These are phyloP conservation scores for Hirschfeldia incana DNA, from an alignment of 345 rosid species.

Conservation along the genomic window DNA sequence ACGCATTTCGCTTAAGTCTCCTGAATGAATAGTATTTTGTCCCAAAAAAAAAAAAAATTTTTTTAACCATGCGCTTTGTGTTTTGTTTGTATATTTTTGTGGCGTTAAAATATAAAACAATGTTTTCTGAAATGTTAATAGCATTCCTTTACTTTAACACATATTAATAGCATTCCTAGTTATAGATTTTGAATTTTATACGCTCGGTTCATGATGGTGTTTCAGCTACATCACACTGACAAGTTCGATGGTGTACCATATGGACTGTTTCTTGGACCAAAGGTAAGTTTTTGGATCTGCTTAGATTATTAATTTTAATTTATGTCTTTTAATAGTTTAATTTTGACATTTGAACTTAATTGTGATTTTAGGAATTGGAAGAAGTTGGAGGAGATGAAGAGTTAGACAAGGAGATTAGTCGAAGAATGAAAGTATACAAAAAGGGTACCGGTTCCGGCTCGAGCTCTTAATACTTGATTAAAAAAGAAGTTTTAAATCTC, in stretches of 20 bases:
- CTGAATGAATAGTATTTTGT: background rate
- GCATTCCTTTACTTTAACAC: no score
- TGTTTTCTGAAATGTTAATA: no score
- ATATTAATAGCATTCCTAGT: background rate
- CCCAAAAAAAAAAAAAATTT: no score
- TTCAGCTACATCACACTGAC: conserved; percentile 87
- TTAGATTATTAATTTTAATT: background rate
- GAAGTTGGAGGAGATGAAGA: conserved; percentile 77
- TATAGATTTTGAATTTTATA: background rate
- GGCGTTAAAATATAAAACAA: background rate
- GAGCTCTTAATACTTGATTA: conserved; percentile 15
- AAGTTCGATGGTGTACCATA: conserved; percentile 89
- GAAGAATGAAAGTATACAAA: conserved; percentile 56
- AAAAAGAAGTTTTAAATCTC: background rate
- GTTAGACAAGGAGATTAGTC: conserved; percentile 65
- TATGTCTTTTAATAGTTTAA: background rate
- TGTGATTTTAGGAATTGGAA: conserved; percentile 66
- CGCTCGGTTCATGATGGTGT: conserved; percentile 1
- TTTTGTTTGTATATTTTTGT: background rate
- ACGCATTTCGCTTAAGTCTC: background rate
- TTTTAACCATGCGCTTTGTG: background rate
- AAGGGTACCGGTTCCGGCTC: conserved; percentile 32
- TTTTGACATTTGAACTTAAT: background rate
- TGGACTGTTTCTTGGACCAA: conserved; percentile 89
- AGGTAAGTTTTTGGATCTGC: conserved; percentile 40